Percentiles rank a stretch among this genome's conserved stretches.
These are phyloP conservation scores for Trichoderma pleuroti DNA, from an alignment of 2,329 filamentous ascomycete species.

Conservation along the genomic window DNA sequence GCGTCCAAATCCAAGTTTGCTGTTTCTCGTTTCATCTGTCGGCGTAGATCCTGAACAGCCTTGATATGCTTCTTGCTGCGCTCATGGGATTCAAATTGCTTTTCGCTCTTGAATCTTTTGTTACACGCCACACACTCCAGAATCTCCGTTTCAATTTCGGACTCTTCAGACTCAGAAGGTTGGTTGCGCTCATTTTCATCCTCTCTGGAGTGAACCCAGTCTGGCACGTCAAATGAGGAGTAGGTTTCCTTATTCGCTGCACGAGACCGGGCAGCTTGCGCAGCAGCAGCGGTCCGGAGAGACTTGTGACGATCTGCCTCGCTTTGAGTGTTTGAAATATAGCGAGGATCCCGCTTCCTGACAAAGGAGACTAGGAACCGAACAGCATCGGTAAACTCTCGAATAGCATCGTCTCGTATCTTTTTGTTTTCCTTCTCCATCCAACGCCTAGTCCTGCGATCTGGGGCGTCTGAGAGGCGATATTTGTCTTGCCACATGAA, in stretches of 20 bases:
- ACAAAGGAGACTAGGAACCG: slow-evolving; percentile 82
- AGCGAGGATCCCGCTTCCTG: slow-evolving; percentile 86
- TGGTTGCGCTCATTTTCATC: slow-evolving; percentile 50
- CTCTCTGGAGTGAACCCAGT: slow-evolving; percentile 67
- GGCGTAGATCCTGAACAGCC: slow-evolving; percentile 72
- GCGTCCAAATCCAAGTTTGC: slow-evolving; percentile 51
- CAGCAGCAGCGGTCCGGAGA: slow-evolving; percentile 72
- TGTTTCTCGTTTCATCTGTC: slow-evolving; percentile 81
- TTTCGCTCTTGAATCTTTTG: slow-evolving; percentile 83
- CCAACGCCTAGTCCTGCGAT: slow-evolving; percentile 72
- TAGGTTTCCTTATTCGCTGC: slow-evolving; percentile 77
- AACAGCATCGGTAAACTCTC: slow-evolving; percentile 91
- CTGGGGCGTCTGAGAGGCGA: slow-evolving; percentile 78
- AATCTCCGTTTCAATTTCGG: slow-evolving; percentile 55
- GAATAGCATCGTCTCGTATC: slow-evolving; percentile 73
- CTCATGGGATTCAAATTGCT: slow-evolving; percentile 87
- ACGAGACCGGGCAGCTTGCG: slow-evolving; percentile 78
- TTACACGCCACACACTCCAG: slow-evolving; percentile 76
- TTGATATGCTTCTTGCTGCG: slow-evolving; percentile 96
- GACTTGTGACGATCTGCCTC: slow-evolving; percentile 77
- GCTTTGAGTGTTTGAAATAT: slow-evolving; percentile 70
- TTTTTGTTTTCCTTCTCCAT: slow-evolving; percentile 97
- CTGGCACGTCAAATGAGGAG: slow-evolving; percentile 61
- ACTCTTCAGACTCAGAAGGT: slow-evolving; percentile 60
- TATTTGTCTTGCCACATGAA: slow-evolving; percentile 91